phyloP scores from a whole-genome alignment of 306 rosid genomes.

The Corylus americana region DNA sequence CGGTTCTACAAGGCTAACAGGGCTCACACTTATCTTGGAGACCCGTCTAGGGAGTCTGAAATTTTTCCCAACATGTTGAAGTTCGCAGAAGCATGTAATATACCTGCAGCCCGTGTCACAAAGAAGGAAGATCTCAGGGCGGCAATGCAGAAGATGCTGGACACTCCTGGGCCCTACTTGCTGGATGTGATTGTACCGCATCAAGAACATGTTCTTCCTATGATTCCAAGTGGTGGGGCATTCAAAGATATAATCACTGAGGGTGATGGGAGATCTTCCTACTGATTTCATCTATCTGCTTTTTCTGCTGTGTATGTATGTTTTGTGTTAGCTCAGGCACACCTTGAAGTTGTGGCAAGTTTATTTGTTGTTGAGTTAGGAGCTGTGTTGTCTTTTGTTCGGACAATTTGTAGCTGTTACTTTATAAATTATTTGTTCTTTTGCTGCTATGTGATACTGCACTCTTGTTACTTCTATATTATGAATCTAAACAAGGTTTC shows the following conservation, averaged over 20 bases:
- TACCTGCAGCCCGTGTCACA: constrained; percentile 72
- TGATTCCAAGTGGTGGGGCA: constrained; percentile 89
- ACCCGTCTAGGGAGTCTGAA: constrained; percentile 62
- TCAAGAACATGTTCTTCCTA: constrained; percentile 94
- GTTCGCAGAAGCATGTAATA: constrained; percentile 81
- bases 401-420: background rate
- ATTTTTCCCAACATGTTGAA: constrained; percentile 81
- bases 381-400: background rate
- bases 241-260: constrained; percentile 89
- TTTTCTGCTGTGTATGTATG: constrained; percentile 23
- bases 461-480: too few species aligned
- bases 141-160: constrained; percentile 81
- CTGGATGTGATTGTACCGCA: constrained; percentile 88
- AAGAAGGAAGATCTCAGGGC: constrained; percentile 62
- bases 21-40: constrained; percentile 78
- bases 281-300: constrained; percentile 28
- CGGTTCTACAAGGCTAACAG: constrained; percentile 82
- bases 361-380: constrained; percentile 3
- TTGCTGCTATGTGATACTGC: background rate
- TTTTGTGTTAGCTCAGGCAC: constrained; percentile 3
- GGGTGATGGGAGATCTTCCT: constrained; percentile 72
- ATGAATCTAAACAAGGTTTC: too few species aligned
- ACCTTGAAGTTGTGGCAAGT: background rate
- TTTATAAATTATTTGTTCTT: background rate
- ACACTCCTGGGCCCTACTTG: constrained; percentile 84